Evolutionary conservation across 2,329 filamentous ascomycete species (phyloP).

Genomic region (Fusarium pseudocircinatum): DNA sequence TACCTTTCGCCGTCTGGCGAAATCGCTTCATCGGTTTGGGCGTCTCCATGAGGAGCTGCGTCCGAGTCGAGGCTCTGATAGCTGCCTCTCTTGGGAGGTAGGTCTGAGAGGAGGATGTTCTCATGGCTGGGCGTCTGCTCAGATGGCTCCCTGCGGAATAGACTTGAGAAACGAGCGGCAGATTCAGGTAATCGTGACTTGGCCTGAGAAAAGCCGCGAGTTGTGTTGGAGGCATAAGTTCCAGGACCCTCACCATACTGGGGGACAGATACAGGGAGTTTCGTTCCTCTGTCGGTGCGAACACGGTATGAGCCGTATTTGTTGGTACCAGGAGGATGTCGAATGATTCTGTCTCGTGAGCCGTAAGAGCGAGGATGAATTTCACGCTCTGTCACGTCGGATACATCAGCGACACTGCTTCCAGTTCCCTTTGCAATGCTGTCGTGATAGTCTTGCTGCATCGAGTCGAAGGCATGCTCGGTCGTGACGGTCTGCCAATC

Average conservation of each 20-base stretch:
- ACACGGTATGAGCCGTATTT: constrained; percentile 29
- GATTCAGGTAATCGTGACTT: constrained; percentile 37
- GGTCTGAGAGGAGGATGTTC: constrained; percentile 32
- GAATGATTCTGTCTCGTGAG: constrained; percentile 43
- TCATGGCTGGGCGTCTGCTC: constrained; percentile 3
- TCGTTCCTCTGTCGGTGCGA: constrained; percentile 36
- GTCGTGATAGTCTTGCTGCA: constrained; percentile 36
- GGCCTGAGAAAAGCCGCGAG: constrained; percentile 31
- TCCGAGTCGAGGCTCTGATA: constrained; percentile 48
- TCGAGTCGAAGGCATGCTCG: constrained; percentile 38
- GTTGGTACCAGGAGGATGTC: constrained; percentile 33
- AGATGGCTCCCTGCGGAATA: constrained; percentile 36
- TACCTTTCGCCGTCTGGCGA: background rate
- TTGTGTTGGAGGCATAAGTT: constrained; percentile 37
- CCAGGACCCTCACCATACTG: constrained; percentile 17
- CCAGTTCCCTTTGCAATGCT: constrained; percentile 47
- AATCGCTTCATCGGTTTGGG: background rate
- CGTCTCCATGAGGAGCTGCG: background rate
- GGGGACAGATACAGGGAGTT: constrained; percentile 36
- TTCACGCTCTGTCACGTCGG: constrained; percentile 46
- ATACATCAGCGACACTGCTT: constrained; percentile 58
- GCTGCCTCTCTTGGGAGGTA: constrained; percentile 40
- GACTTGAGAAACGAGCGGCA: constrained; percentile 41
- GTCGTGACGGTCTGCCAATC: constrained; percentile 53
- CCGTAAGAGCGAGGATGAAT: constrained; percentile 32